These are phyloP conservation scores for Rhodomyrtus tomentosa DNA, from an alignment of 345 rosid genomes.

Conservation along the genomic window DNA sequence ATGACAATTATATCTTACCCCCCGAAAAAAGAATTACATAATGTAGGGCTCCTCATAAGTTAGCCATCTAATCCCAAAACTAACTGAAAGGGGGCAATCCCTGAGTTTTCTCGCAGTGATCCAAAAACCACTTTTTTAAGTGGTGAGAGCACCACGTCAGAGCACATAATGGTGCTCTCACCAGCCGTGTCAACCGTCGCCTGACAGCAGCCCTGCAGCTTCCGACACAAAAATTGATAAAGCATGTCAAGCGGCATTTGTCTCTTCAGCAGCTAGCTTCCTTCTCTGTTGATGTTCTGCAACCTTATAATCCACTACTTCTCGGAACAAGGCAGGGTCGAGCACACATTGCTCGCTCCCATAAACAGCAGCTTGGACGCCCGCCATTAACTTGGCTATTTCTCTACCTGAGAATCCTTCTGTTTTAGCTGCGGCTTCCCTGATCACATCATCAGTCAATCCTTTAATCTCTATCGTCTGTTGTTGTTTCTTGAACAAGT, in stretches of 20 bases:
- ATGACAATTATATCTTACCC: not conserved
- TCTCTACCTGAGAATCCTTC: conserved; percentile 90
- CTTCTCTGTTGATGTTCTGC: conserved; percentile 89
- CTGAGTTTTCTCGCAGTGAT: not conserved
- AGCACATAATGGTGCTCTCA: not conserved
- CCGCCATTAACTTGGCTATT: conserved; percentile 85
- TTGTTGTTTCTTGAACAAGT: conserved; percentile 40
- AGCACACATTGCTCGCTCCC: conserved; percentile 74
- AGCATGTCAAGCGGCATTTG: not conserved
- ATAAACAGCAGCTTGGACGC: conserved; percentile 90
- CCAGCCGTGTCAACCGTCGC: not conserved
- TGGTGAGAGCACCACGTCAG: not conserved
- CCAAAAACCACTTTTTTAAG: not conserved
- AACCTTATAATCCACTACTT: conserved; percentile 88
- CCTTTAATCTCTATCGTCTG: conserved; percentile 76
- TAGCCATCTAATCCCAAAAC: not conserved
- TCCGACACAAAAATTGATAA: not conserved
- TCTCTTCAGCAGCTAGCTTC: conserved; percentile 41
- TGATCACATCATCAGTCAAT: conserved; percentile 56
- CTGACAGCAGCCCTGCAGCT: not conserved
- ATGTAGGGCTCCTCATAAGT: not conserved
- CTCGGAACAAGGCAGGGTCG: conserved; percentile 62
- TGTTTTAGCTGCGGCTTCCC: conserved; percentile 77
- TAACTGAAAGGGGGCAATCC: not conserved
- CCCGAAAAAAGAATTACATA: not conserved